phyloP scores from a whole-genome alignment of 257 asterid genomes.

The Forsythia viridissima region DNA sequence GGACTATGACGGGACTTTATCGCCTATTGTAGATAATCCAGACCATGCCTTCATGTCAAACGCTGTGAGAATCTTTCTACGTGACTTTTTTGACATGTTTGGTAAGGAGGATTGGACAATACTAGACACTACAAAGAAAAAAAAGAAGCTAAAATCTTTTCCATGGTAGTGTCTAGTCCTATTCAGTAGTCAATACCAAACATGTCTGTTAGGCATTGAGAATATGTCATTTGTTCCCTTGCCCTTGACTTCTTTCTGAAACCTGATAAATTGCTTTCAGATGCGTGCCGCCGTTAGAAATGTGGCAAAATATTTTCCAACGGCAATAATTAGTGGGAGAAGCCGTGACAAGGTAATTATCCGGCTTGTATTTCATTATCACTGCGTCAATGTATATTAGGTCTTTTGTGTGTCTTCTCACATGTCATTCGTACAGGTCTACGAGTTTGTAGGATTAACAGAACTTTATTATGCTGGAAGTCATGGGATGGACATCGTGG shows the following conservation, averaged over 20 bases:
- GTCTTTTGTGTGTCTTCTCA: neutral
- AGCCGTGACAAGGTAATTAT: constrained; percentile 84
- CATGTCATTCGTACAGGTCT: constrained; percentile 54
- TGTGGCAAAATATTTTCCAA: constrained; percentile 78
- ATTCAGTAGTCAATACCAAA: neutral
- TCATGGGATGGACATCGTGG: constrained; percentile 99
- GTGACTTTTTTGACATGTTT: neutral
- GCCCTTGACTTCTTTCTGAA: constrained; percentile 13
- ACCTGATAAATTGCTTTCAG: constrained; percentile 40
- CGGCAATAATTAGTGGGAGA: constrained; percentile 96
- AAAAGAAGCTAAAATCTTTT: neutral
- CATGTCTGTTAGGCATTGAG: neutral
- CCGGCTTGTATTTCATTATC: neutral
- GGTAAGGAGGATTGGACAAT: neutral
- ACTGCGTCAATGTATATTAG: neutral
- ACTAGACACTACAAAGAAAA: neutral
- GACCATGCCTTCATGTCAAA: constrained; percentile 58
- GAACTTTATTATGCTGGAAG: constrained; percentile 97
- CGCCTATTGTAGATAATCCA: constrained; percentile 63
- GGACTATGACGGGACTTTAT: constrained; percentile 64
- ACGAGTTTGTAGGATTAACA: constrained; percentile 75
- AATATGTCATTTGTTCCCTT: constrained; percentile 4
- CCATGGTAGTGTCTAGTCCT: neutral
- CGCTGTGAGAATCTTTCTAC: constrained; percentile 32
- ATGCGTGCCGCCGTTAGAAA: constrained; percentile 84